A percentile compares a stretch with the other conserved stretches of the same genome.
These are phyloP conservation scores for Prunus kanzakura DNA, from an alignment of 306 rosid genomes.

Conservation along the genomic window DNA sequence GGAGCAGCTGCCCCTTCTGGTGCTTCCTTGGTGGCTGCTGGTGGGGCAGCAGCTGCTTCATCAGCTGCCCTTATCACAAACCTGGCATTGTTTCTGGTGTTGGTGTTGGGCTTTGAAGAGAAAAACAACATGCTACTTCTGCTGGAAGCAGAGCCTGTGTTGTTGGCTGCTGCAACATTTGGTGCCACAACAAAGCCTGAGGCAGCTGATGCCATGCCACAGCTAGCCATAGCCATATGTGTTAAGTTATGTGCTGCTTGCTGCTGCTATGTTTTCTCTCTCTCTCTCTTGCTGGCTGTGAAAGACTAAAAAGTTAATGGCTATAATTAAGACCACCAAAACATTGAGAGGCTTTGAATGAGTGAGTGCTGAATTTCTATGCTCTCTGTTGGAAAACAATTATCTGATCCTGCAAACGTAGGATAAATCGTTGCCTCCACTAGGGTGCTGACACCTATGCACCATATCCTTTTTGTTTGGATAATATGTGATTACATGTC, in stretches of 20 bases:
- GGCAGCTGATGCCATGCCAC: conserved; percentile 76
- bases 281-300: conserved; percentile 1
- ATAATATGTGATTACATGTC: conserved; percentile 28
- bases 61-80: conserved; percentile 62
- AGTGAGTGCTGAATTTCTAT: neutral
- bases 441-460: conserved; percentile 54
- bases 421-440: conserved; percentile 57
- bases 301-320: conserved; percentile 22
- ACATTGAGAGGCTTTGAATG: conserved; percentile 41
- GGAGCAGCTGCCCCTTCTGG: conserved; percentile 34
- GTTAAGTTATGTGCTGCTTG: neutral
- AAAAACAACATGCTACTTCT: conserved; percentile 38
- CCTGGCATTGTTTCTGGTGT: conserved; percentile 31
- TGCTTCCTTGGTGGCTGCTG: conserved; percentile 36
- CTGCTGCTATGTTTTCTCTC: neutral
- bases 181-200: conserved; percentile 58
- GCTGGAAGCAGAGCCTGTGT: conserved; percentile 29
- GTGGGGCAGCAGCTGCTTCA: conserved; percentile 47
- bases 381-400: conserved; percentile 19
- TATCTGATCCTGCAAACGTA: conserved; percentile 45
- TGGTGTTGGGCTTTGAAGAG: conserved; percentile 31
- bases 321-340: neutral
- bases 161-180: conserved; percentile 30
- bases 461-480: conserved; percentile 66
- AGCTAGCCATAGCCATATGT: conserved; percentile 41